These are phyloP conservation scores for Fraxinus dipetala DNA, from an alignment of 305 asterid species.

Conservation along the genomic window DNA sequence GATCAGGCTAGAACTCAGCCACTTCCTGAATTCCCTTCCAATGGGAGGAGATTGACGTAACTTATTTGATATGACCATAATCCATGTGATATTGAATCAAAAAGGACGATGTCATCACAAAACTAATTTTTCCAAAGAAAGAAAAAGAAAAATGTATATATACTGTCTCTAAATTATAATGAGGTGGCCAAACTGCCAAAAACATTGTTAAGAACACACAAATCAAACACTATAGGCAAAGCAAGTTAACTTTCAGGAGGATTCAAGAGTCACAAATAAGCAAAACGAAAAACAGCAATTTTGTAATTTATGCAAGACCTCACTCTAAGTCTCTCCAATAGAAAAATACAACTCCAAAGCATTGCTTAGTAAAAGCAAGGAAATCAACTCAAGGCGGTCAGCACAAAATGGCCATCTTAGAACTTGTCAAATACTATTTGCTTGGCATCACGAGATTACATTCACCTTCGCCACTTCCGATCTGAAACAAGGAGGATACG, in stretches of 20 bases:
- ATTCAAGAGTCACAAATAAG: background rate
- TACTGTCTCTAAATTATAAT: background rate
- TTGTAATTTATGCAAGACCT: background rate
- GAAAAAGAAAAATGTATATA: background rate
- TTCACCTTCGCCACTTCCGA: constrained; percentile 75
- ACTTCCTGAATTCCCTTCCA: background rate
- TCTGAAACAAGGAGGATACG: constrained; percentile 42
- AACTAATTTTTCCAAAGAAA: background rate
- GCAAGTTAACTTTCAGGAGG: background rate
- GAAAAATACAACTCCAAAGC: background rate
- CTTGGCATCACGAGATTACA: constrained; percentile 17
- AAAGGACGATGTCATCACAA: background rate
- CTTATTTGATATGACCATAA: background rate
- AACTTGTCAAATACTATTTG: constrained; percentile 23
- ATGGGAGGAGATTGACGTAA: background rate
- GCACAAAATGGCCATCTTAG: constrained; percentile 20
- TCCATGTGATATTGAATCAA: background rate
- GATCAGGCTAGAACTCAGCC: background rate
- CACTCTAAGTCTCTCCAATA: background rate
- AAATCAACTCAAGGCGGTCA: constrained; percentile 28
- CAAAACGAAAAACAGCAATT: background rate
- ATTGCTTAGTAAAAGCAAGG: constrained; percentile 16
- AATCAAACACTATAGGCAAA: background rate
- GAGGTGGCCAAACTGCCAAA: background rate
- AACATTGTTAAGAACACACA: background rate